These are phyloP conservation scores for Elaeagnus macrophylla DNA, from an alignment of 306 rosid genomes.

Conservation along the genomic window DNA sequence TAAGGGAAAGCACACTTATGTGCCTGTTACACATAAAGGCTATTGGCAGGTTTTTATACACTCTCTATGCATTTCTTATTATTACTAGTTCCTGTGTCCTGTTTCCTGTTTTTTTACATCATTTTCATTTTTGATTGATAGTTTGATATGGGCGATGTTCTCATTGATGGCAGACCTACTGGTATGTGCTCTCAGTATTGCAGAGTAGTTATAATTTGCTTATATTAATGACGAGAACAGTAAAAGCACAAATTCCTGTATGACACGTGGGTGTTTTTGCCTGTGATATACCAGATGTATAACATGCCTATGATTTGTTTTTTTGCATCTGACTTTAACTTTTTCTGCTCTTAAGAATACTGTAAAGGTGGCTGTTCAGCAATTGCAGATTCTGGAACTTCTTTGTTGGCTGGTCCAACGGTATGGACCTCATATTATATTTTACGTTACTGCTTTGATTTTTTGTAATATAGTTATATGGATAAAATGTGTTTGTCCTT, in stretches of 20 bases:
- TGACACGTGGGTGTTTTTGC: too few species aligned
- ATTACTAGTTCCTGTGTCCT: not conserved
- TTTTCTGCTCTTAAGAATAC: slow-evolving; percentile 46
- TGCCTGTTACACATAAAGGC: slow-evolving; percentile 81
- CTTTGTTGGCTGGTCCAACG: slow-evolving; percentile 89
- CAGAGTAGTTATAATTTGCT: not conserved
- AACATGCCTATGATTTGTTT: too few species aligned
- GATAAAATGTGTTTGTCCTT: too few species aligned
- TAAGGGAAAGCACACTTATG: slow-evolving; percentile 75
- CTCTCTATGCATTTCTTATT: not conserved
- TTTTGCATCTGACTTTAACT: slow-evolving; percentile 18
- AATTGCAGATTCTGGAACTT: slow-evolving; percentile 94
- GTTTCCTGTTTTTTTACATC: slow-evolving; percentile 1
- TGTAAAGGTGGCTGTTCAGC: slow-evolving; percentile 68
- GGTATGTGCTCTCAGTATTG: slow-evolving; percentile 36
- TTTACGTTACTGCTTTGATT: slow-evolving; percentile 9
- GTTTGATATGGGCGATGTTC: slow-evolving; percentile 86
- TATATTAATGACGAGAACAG: not conserved
- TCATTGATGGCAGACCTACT: slow-evolving; percentile 59
- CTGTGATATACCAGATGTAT: too few species aligned
- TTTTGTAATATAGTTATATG: not conserved
- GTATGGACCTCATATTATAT: slow-evolving; percentile 37
- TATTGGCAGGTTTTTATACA: slow-evolving; percentile 79
- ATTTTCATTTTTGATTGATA: slow-evolving; percentile 16
- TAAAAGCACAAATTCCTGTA: not conserved